Conservation (phyloP, 805 yeast species). For the Gaillardinia entomophila region DNA sequence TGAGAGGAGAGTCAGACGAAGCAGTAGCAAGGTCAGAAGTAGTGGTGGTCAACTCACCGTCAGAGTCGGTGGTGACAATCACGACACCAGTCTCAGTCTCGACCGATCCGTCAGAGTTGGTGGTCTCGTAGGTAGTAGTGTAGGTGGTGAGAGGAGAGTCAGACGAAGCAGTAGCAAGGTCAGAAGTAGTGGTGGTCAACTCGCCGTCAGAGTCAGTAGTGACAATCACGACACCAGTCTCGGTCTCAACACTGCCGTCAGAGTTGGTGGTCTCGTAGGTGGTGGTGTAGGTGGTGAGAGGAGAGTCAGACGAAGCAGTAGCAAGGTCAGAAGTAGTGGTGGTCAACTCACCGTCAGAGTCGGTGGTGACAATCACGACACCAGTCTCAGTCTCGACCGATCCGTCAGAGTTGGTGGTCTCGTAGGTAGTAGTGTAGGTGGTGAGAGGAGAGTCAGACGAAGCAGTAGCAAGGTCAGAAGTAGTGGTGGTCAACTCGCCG, state of each 20-base stretch:
- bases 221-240: not conserved
- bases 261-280: not conserved
- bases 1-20: too few relatives aligned
- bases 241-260: not conserved
- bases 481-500: not conserved
- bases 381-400: not conserved
- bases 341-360: not conserved
- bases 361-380: not conserved
- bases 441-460: not conserved
- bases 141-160: not conserved
- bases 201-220: not conserved
- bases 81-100: not conserved
- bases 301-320: not conserved
- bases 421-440: not conserved
- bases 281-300: not conserved
- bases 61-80: not conserved
- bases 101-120: not conserved
- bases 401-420: not conserved
- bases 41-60: not conserved
- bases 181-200: not conserved
- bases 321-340: not conserved
- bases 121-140: not conserved
- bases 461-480: not conserved
- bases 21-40: too few relatives aligned
- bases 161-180: not conserved